A percentile compares a stretch with the other conserved stretches of the same genome.
Conservation (phyloP, 164 flowering plant species). For the Stephania yunnanensis region DNA sequence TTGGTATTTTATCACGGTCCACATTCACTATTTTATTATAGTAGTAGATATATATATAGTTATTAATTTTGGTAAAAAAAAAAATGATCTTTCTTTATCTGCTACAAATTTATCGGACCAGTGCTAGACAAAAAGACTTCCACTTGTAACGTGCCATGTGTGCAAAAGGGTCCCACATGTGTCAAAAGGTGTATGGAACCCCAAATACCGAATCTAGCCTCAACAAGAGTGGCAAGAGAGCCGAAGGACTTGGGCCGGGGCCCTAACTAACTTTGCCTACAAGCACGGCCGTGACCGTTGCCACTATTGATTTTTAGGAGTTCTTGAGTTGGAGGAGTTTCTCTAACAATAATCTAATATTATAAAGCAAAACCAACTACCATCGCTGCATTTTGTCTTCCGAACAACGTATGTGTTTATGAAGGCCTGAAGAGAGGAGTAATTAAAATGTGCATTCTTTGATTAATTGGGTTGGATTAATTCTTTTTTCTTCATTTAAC, state of each 20-base stretch:
- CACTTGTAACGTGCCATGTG: background rate
- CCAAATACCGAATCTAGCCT: background rate
- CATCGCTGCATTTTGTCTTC: background rate
- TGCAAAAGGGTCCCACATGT: background rate
- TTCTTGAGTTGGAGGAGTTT: background rate
- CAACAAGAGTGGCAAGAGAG: background rate
- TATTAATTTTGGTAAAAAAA: too few relatives aligned
- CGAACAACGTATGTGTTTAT: background rate
- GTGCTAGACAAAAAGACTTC: too few relatives aligned
- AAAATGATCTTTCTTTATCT: too few relatives aligned
- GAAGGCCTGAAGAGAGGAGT: background rate
- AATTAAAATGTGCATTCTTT: background rate
- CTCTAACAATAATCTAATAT: background rate
- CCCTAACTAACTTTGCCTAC: background rate
- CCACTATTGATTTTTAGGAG: background rate
- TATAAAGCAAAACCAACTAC: background rate
- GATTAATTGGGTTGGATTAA: background rate
- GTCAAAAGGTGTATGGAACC: background rate
- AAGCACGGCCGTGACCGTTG: background rate
- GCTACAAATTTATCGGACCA: too few relatives aligned
- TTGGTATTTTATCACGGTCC: too few relatives aligned
- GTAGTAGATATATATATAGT: too few relatives aligned
- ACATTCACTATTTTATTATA: too few relatives aligned
- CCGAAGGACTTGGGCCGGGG: constrained; percentile 1
- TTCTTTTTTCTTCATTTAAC: background rate